A percentile compares a stretch with the other conserved stretches of the same genome.
Evolutionary conservation across 208 protist species (phyloP).

Genomic region (Leishmania martiniquensis): DNA sequence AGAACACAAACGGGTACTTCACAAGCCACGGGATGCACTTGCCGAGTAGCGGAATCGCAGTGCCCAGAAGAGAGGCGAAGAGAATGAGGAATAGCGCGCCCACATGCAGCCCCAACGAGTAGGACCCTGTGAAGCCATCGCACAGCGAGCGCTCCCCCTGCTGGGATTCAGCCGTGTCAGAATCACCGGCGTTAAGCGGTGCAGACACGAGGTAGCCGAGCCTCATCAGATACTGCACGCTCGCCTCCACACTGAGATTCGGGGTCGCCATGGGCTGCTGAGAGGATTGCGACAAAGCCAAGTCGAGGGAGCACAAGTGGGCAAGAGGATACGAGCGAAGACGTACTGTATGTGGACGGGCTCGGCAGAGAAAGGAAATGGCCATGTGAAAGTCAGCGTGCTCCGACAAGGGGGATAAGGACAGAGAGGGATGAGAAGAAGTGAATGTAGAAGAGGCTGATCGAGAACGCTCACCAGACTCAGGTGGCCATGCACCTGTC

Average conservation of each 20-base stretch:
- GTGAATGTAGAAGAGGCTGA: background rate
- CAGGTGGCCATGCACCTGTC: background rate
- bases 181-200: background rate
- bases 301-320: background rate
- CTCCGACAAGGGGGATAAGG: background rate
- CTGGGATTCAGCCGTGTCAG: background rate
- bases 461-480: background rate
- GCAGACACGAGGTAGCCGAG: constrained; percentile 15
- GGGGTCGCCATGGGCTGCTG: background rate
- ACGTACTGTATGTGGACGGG: background rate
- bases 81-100: constrained; percentile 53
- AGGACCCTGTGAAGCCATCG: constrained; percentile 31
- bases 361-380: background rate
- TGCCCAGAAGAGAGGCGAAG: constrained; percentile 43
- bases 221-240: constrained; percentile 6
- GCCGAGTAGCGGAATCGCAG: constrained; percentile 45
- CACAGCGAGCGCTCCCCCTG: constrained; percentile 28
- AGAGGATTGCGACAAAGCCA: background rate
- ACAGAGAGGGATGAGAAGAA: background rate
- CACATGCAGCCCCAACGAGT: constrained; percentile 53
- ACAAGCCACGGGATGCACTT: constrained; percentile 47
- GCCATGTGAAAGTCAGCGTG: background rate
- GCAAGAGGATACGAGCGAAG: background rate
- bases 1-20: constrained; percentile 50
- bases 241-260: constrained; percentile 6